These are phyloP conservation scores for Daldinia bambusicola DNA, from an alignment of 495 filamentous ascomycete genomes.

Conservation along the genomic window DNA sequence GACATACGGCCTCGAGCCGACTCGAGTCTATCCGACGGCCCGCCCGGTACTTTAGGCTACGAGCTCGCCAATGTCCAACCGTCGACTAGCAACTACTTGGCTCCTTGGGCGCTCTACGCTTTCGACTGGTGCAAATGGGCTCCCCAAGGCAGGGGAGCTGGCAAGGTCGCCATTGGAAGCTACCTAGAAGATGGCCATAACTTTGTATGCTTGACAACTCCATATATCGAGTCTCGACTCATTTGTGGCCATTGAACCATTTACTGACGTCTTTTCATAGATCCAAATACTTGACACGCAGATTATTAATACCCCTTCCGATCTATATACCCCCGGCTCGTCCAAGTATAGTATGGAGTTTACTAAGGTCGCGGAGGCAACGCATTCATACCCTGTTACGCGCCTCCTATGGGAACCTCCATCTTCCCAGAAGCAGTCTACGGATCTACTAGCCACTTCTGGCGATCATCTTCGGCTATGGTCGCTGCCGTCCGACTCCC, in stretches of 20 bases:
- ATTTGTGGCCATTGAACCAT: not conserved
- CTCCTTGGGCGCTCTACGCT: conserved; percentile 94
- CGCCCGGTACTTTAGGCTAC: conserved; percentile 63
- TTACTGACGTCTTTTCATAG: conserved; percentile 56
- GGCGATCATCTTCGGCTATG: conserved; percentile 96
- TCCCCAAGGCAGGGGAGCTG: conserved; percentile 78
- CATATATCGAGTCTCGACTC: not conserved
- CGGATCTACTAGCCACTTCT: conserved; percentile 94
- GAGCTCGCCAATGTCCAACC: conserved; percentile 61
- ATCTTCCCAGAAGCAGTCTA: conserved; percentile 95
- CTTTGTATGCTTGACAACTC: conserved; percentile 69
- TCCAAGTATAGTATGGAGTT: conserved; percentile 84
- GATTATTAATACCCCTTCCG: conserved; percentile 74
- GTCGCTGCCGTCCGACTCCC: conserved; percentile 76
- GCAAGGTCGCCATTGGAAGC: conserved; percentile 94
- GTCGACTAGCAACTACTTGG: conserved; percentile 83
- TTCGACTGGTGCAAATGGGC: conserved; percentile 99
- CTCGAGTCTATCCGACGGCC: conserved; percentile 75
- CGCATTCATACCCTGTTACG: conserved; percentile 97
- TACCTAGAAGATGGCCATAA: conserved; percentile 98
- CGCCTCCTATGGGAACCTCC: conserved; percentile 97
- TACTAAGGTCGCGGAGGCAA: conserved; percentile 94
- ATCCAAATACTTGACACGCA: conserved; percentile 98
- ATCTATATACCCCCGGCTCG: conserved; percentile 75
- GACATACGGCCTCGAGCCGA: conserved; percentile 87